Evolutionary conservation across 441 rosid genomes (phyloP).

Genomic region (Pelargonium myrrhifolium): DNA sequence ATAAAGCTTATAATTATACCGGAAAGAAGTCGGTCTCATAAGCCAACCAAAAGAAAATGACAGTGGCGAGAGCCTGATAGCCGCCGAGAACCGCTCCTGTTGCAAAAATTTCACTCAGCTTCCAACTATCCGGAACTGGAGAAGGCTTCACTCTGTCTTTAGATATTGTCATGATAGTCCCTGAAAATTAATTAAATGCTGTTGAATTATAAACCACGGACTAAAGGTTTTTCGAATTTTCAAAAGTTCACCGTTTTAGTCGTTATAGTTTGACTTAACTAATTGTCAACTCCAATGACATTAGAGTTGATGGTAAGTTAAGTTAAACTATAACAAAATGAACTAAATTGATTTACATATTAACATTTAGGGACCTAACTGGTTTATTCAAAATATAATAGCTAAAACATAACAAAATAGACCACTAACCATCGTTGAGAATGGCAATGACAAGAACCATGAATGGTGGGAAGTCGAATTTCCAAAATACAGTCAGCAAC

Average conservation of each 20-base stretch:
- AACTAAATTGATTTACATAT: too few relatives aligned
- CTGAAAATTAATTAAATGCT: constrained; percentile 12
- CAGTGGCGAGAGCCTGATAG: constrained; percentile 66
- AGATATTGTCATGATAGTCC: constrained; percentile 96
- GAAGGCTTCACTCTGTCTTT: constrained; percentile 90
- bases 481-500: constrained; percentile 79
- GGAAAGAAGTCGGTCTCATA: constrained; percentile 52
- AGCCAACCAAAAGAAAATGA: constrained; percentile 61
- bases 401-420: not conserved
- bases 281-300: too few relatives aligned
- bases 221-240: too few relatives aligned
- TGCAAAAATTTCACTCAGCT: constrained; percentile 76
- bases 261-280: too few relatives aligned
- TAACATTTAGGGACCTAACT: too few relatives aligned
- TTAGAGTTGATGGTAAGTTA: too few relatives aligned
- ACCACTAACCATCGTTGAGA: constrained; percentile 43
- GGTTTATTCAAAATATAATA: too few relatives aligned
- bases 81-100: constrained; percentile 77
- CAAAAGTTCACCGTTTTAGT: too few relatives aligned
- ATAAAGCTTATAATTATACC: too few relatives aligned
- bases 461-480: constrained; percentile 90
- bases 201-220: not conserved
- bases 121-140: constrained; percentile 85
- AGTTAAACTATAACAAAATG: too few relatives aligned
- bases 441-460: constrained; percentile 90